A percentile compares a stretch with the other conserved stretches of the same genome.
Evolutionary conservation across 2,329 filamentous ascomycete species (phyloP).

Genomic region (Neocatenulostroma microsporum): DNA sequence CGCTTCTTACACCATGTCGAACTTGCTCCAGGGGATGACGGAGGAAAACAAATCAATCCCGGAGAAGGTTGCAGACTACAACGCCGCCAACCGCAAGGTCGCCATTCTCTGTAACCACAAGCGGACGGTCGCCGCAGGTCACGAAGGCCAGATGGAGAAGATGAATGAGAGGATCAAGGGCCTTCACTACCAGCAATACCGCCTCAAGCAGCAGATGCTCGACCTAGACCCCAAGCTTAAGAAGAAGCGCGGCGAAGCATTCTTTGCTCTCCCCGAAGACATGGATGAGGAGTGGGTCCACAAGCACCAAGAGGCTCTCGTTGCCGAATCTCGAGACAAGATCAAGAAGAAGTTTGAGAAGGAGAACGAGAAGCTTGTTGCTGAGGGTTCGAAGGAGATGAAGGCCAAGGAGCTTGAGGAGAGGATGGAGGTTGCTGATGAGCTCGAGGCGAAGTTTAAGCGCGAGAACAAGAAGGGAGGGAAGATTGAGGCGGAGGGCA

Average conservation of each 20-base stretch:
- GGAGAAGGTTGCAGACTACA: constrained; percentile 96
- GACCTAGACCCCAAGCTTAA: constrained; percentile 70
- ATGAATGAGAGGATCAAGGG: constrained; percentile 88
- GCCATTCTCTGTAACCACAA: constrained; percentile 99
- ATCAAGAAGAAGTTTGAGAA: constrained; percentile 98
- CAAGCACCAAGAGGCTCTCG: constrained; percentile 73
- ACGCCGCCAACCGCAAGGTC: constrained; percentile 92
- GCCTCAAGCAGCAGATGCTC: constrained; percentile 92
- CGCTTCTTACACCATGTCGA: constrained; percentile 90
- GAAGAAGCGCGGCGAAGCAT: constrained; percentile 75
- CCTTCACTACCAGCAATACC: constrained; percentile 89
- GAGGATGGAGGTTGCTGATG: constrained; percentile 66
- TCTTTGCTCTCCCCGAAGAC: constrained; percentile 74
- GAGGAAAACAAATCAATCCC: constrained; percentile 29
- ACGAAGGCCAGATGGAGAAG: constrained; percentile 91
- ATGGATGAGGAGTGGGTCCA: constrained; percentile 77
- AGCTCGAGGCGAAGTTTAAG: constrained; percentile 84
- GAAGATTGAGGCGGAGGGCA: constrained; percentile 88
- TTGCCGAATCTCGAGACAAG: constrained; percentile 80
- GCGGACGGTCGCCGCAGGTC: constrained; percentile 79
- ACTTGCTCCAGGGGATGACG: constrained; percentile 68
- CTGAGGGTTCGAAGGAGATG: constrained; percentile 70
- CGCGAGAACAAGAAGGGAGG: constrained; percentile 82
- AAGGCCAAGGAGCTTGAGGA: constrained; percentile 80
- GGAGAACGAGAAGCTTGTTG: constrained; percentile 88